phyloP scores from a whole-genome alignment of 352 stramenopile species.

The Achlya hypogyna region DNA sequence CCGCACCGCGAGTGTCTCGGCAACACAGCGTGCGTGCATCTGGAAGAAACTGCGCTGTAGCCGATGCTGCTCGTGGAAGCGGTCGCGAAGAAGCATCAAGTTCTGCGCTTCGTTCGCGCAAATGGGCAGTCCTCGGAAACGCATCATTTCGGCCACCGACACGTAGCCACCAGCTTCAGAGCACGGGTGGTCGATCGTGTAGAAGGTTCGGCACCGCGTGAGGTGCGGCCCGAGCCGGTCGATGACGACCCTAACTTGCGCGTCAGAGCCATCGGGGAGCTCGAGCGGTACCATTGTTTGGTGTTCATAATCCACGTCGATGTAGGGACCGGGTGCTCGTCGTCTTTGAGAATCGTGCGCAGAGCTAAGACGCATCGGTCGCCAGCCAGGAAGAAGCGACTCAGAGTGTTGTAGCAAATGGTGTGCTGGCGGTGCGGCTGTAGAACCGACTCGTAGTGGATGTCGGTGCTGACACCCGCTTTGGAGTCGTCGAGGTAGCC shows the following conservation, averaged over 20 bases:
- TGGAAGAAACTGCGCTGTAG: conserved; percentile 11
- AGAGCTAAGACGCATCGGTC: not conserved
- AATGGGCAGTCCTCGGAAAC: not conserved
- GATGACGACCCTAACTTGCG: not conserved
- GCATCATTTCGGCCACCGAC: not conserved
- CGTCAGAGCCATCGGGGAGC: not conserved
- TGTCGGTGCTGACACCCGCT: not conserved
- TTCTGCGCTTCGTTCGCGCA: not conserved
- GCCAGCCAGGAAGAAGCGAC: not conserved
- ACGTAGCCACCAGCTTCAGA: not conserved
- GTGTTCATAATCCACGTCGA: conserved; percentile 1
- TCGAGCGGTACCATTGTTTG: not conserved
- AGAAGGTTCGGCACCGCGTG: conserved; percentile 7
- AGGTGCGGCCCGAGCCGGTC: not conserved
- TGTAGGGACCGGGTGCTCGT: not conserved
- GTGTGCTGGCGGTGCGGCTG: not conserved
- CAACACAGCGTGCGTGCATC: not conserved
- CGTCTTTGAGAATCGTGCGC: conserved; percentile 1
- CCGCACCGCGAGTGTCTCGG: not conserved
- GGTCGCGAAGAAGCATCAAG: not conserved
- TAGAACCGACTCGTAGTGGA: not conserved
- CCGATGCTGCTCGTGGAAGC: not conserved
- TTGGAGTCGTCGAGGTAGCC: not conserved
- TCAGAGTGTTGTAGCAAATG: not conserved
- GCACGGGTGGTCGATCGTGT: conserved; percentile 11